Evolutionary conservation across 2,329 filamentous ascomycete species (phyloP).

Genomic region (Stachybotrys elegans): DNA sequence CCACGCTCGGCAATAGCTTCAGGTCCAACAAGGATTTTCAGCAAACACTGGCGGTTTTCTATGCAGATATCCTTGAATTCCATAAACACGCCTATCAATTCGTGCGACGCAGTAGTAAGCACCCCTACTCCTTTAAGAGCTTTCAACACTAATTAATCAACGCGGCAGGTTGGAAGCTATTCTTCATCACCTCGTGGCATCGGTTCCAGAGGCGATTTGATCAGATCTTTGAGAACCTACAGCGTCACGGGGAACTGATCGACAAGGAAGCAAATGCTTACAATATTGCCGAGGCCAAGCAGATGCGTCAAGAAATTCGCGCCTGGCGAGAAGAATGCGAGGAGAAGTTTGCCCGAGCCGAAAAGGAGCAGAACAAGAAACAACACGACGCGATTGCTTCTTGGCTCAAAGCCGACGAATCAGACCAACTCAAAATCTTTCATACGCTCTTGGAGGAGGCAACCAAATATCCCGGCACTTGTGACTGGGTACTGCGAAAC

Average conservation of each 20-base stretch:
- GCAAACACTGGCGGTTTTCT: no score
- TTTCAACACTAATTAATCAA: no score
- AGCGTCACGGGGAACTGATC: conserved; percentile 4
- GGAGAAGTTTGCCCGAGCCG: conserved; percentile 2
- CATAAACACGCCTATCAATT: no score
- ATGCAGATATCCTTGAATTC: no score
- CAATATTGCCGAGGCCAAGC: not conserved
- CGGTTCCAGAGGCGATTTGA: conserved; percentile 5
- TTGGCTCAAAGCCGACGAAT: conserved; percentile 25
- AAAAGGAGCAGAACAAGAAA: conserved; percentile 15
- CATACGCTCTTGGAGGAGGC: conserved; percentile 14
- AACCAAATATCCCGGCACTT: conserved; percentile 22
- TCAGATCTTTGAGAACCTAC: conserved; percentile 2
- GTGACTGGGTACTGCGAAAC: conserved; percentile 26
- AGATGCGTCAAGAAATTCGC: not conserved
- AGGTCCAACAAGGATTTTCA: no score
- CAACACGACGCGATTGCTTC: conserved; percentile 19
- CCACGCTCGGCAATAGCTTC: no score
- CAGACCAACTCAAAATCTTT: conserved; percentile 21
- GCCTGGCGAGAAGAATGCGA: conserved; percentile 4
- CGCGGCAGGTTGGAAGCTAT: conserved; percentile 16
- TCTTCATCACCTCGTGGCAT: conserved; percentile 9
- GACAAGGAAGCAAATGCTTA: conserved; percentile 1
- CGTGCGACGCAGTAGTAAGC: no score
- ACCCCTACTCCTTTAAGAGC: no score